Base-by-base conservation (phyloP, 257 asterid species). In the Capsicum pubescens region DNA sequence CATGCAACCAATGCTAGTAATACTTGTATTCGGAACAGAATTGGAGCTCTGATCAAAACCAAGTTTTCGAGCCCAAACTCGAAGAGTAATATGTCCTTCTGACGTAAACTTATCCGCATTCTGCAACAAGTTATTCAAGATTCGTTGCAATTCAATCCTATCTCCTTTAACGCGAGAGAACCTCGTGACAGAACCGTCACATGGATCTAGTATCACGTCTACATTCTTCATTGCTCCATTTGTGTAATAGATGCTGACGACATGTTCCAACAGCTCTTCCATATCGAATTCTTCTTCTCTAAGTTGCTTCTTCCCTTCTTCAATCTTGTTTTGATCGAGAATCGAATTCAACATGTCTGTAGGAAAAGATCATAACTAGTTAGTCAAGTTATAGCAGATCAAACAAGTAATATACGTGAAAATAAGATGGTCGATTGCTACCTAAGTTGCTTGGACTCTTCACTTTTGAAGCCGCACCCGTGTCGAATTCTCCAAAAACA, bases 101-200 rank as follows among this genome's bases (percentile, higher is more conserved):
- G 87, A 81, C 11, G 99, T 95, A 82, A 93, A 95, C 36, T 95
- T 94, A 63, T 91, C 92, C 7, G 99, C 98, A 83, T 94, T 95
- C 59, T 92, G 93, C 82, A 93, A 55, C 79, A 95, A 85, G 89
- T 94, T 93, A 87, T 87, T 83, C 84, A 95, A 63, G 21, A 95
- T 90, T 86, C 93, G 98, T 55, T 92, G 92, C 9, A 94, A 87
- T 55, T 92, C 95, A 12, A 91, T 89, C 2, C 90, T 66, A 42
- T 95, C 99, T 15, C 98, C 99, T 86, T 55, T 92, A 26, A 89
- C 96, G 42, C 54, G 60, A 77, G 88, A 83, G 12, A 11, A 79
- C 80, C 85, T 89, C 4, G 68, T 46, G 50, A 92, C 9, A n/a
- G 95, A 91, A 61, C 93, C 93, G 80, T 92, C 98, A 66, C 61